These are phyloP conservation scores for Phytophthora citricola DNA, from an alignment of 352 stramenopile genomes.

Conservation along the genomic window DNA sequence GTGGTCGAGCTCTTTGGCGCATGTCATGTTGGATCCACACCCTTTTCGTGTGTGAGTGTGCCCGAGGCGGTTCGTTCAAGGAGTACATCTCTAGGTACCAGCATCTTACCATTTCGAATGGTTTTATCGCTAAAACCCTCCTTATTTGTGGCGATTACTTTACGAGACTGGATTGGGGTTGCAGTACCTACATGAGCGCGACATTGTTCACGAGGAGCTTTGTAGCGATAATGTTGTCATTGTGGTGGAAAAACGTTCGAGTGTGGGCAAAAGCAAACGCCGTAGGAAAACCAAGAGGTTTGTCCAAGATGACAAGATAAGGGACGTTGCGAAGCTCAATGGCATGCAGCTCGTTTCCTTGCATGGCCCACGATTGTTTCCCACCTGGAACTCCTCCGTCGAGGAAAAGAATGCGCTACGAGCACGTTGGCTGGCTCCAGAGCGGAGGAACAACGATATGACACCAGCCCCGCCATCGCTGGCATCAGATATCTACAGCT, in stretches of 20 bases:
- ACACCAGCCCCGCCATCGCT: constrained; percentile 24
- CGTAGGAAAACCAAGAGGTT: constrained; percentile 3
- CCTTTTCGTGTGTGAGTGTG: constrained; percentile 38
- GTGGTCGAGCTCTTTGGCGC: constrained; percentile 41
- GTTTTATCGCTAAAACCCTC: not conserved
- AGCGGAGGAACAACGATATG: constrained; percentile 3
- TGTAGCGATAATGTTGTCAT: constrained; percentile 34
- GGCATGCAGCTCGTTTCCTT: constrained; percentile 21
- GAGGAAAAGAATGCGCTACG: not conserved
- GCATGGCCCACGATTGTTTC: not conserved
- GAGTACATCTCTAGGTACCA: constrained; percentile 14
- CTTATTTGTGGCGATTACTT: constrained; percentile 27
- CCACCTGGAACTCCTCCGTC: not conserved
- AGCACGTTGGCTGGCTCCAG: constrained; percentile 16
- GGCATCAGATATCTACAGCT: constrained; percentile 37
- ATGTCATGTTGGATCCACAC: constrained; percentile 22
- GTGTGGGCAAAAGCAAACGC: not conserved
- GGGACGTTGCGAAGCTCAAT: constrained; percentile 38
- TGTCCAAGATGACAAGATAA: constrained; percentile 1
- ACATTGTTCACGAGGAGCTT: constrained; percentile 35
- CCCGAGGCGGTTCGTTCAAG: constrained; percentile 23
- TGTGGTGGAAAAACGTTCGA: constrained; percentile 19
- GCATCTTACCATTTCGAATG: not conserved
- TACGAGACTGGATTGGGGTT: constrained; percentile 34
- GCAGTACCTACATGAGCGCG: constrained; percentile 45